A percentile compares a stretch with the other conserved stretches of the same genome.
Evolutionary conservation across 805 yeast species (phyloP).

Genomic region (Zygoascus biomembranicola): DNA sequence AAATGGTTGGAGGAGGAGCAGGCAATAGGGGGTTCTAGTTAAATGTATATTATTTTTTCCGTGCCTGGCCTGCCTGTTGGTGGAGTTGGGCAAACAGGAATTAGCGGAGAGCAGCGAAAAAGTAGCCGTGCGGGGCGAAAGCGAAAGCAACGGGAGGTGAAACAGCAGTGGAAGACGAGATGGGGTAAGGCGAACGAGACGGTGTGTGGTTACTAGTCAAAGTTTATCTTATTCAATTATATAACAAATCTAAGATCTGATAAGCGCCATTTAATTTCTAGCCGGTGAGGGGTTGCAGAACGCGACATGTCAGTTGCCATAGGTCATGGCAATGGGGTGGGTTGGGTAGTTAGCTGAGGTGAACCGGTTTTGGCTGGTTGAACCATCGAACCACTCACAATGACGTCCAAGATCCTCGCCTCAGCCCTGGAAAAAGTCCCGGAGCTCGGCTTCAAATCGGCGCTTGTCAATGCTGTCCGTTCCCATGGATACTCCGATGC

Average conservation of each 20-base stretch:
- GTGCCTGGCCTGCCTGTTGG: background rate
- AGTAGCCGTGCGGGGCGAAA: background rate
- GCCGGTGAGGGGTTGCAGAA: too few relatives aligned
- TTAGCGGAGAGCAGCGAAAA: background rate
- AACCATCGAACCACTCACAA: background rate
- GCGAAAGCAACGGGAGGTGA: background rate
- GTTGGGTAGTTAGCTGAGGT: too few relatives aligned
- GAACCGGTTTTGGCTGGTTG: too few relatives aligned
- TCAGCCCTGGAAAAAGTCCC: slow-evolving; percentile 39
- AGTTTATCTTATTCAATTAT: too few relatives aligned
- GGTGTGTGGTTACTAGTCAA: too few relatives aligned
- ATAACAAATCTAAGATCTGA: too few relatives aligned
- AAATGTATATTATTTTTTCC: background rate
- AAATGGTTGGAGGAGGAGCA: background rate
- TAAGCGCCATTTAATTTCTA: too few relatives aligned
- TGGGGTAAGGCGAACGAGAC: too few relatives aligned
- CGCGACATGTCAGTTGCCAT: too few relatives aligned
- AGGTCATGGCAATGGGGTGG: too few relatives aligned
- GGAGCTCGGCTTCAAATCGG: slow-evolving; percentile 41
- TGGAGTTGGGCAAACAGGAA: background rate
- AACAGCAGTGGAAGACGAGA: too few relatives aligned
- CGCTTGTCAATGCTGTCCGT: slow-evolving; percentile 44
- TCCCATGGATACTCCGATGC: slow-evolving; percentile 44
- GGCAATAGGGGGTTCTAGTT: background rate
- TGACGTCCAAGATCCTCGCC: slow-evolving; percentile 28